Conservation (phyloP, 805 yeast species). For the Scheffersomyces ergatensis region DNA sequence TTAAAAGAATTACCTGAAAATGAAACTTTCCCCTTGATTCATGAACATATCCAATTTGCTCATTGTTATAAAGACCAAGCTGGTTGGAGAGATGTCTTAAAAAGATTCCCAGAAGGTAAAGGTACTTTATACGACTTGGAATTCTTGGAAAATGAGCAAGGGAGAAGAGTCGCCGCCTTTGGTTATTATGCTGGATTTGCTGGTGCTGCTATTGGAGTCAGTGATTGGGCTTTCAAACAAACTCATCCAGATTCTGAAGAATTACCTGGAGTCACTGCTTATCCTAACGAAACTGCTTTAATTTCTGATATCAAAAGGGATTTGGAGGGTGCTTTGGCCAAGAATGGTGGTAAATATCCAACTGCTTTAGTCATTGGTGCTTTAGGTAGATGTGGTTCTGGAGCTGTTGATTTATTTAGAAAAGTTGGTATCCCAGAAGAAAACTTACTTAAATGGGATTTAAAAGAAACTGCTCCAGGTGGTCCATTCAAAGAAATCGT, state of each 20-base stretch:
- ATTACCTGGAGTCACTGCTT: slow-evolving; percentile 79
- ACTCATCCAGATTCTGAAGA: slow-evolving; percentile 63
- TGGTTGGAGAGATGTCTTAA: slow-evolving; percentile 92
- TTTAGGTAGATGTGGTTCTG: slow-evolving; percentile 97
- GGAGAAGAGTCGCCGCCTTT: slow-evolving; percentile 98
- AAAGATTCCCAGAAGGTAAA: slow-evolving; percentile 86
- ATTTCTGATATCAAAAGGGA: slow-evolving; percentile 67
- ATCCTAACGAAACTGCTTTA: slow-evolving; percentile 73
- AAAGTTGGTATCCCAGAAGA: slow-evolving; percentile 86
- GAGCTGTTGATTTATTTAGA: slow-evolving; percentile 82
- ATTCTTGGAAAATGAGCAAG: slow-evolving; percentile 88
- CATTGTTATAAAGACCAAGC: slow-evolving; percentile 97
- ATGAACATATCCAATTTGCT: slow-evolving; percentile 97
- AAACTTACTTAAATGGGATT: slow-evolving; percentile 91
- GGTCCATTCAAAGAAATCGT: slow-evolving; percentile 96
- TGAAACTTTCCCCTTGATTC: slow-evolving; percentile 84
- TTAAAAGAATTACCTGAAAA: slow-evolving; percentile 94
- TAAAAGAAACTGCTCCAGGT: slow-evolving; percentile 92
- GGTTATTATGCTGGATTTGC: slow-evolving; percentile 99
- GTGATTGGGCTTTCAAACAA: slow-evolving; percentile 93
- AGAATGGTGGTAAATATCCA: slow-evolving; percentile 67
- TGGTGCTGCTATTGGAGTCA: slow-evolving; percentile 95
- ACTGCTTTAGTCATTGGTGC: slow-evolving; percentile 92
- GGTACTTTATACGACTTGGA: slow-evolving; percentile 93
- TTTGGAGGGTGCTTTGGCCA: slow-evolving; percentile 53